These are phyloP conservation scores for Bryoglossum gracile DNA, from an alignment of 495 filamentous ascomycete genomes.

Conservation along the genomic window DNA sequence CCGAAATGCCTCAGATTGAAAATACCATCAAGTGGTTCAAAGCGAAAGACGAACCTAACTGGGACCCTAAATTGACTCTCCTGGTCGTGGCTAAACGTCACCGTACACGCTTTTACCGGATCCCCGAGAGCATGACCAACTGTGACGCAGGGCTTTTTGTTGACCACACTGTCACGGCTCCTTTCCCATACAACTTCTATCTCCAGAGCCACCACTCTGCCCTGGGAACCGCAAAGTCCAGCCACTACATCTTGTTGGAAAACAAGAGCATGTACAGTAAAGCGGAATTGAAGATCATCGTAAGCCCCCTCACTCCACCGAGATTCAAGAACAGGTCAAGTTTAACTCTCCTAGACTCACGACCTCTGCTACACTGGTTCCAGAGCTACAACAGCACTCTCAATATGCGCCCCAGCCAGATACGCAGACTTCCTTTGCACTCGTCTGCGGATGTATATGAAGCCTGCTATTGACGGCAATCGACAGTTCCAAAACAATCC, in stretches of 20 bases:
- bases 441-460: slow-evolving; percentile 25
- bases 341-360: slow-evolving; percentile 45
- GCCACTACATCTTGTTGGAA: slow-evolving; percentile 65
- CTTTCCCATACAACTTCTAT: slow-evolving; percentile 69
- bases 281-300: not conserved
- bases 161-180: slow-evolving; percentile 74
- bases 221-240: slow-evolving; percentile 77
- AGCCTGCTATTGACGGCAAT: not conserved
- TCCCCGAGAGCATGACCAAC: slow-evolving; percentile 36
- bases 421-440: slow-evolving; percentile 71
- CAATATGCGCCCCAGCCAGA: slow-evolving; percentile 69
- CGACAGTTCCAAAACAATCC: not conserved
- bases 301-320: not conserved
- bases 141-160: slow-evolving; percentile 75
- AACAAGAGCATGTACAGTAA: slow-evolving; percentile 44
- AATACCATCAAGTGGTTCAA: slow-evolving; percentile 49
- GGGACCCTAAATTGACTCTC: slow-evolving; percentile 44
- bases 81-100: slow-evolving; percentile 78
- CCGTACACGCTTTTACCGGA: slow-evolving; percentile 74
- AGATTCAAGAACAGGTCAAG: too few species aligned
- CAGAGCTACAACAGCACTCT: slow-evolving; percentile 68
- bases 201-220: slow-evolving; percentile 72
- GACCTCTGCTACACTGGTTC: slow-evolving; percentile 69
- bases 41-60: not conserved
- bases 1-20: slow-evolving; percentile 48